These are phyloP conservation scores for Spatholobus suberectus DNA, from an alignment of 306 rosid genomes.

Conservation along the genomic window DNA sequence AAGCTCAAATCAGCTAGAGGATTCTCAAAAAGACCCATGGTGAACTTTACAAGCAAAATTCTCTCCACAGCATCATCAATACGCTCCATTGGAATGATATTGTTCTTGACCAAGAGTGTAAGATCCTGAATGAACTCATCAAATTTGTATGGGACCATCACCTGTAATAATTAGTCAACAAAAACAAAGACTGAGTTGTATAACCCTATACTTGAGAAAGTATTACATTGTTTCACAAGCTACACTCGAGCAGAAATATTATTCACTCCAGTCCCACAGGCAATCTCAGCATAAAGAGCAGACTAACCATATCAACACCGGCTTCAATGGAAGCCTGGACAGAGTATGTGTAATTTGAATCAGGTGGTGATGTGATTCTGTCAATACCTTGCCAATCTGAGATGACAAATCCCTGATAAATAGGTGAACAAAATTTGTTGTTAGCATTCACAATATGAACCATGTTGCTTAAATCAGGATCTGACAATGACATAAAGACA, in stretches of 20 bases:
- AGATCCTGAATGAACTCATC: slow-evolving; percentile 80
- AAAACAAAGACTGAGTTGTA: slow-evolving; percentile 41
- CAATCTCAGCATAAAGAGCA: slow-evolving; percentile 34
- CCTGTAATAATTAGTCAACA: slow-evolving; percentile 52
- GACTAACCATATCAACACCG: slow-evolving; percentile 93
- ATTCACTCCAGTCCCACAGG: slow-evolving; percentile 13
- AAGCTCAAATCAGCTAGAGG: slow-evolving; percentile 88
- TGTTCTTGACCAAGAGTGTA: slow-evolving; percentile 71
- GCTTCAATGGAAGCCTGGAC: slow-evolving; percentile 84
- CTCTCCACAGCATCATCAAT: slow-evolving; percentile 89
- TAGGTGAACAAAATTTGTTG: slow-evolving; percentile 30
- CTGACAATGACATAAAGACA: not conserved
- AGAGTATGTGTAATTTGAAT: slow-evolving; percentile 84
- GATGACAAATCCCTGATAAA: slow-evolving; percentile 93
- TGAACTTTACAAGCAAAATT: slow-evolving; percentile 89
- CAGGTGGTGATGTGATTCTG: slow-evolving; percentile 74
- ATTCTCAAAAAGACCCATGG: slow-evolving; percentile 89
- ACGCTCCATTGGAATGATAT: slow-evolving; percentile 77
- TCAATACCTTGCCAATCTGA: slow-evolving; percentile 98
- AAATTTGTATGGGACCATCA: slow-evolving; percentile 82
- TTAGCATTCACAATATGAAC: slow-evolving; percentile 26
- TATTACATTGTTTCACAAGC: slow-evolving; percentile 31
- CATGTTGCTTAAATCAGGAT: slow-evolving; percentile 22
- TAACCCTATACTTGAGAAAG: not conserved
- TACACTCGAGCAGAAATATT: not conserved